Evolutionary conservation across 2,329 filamentous ascomycete species (phyloP).

Genomic region (Ceratocystis cubensis): DNA sequence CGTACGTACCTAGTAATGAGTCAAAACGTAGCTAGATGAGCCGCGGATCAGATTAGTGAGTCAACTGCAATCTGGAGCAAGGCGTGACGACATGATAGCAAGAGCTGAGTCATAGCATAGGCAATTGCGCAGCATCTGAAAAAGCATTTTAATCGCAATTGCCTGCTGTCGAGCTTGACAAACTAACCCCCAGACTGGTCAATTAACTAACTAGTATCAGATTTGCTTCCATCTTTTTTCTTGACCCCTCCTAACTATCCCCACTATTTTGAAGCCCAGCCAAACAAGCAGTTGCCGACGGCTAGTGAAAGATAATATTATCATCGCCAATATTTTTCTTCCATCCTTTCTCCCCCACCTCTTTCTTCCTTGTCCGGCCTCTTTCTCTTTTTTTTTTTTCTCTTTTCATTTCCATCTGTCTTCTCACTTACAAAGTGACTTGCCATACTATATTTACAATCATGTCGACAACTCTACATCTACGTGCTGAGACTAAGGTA

Average conservation of each 20-base stretch:
- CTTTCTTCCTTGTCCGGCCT: not conserved
- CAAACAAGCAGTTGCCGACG: too few species aligned
- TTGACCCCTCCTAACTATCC: too few species aligned
- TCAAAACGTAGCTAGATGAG: not conserved
- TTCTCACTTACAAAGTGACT: not conserved
- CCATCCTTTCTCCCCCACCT: not conserved
- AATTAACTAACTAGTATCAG: too few species aligned
- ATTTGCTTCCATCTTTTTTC: not conserved
- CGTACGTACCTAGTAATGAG: not conserved
- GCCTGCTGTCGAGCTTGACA: not conserved
- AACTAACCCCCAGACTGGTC: too few species aligned
- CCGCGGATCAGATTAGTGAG: not conserved
- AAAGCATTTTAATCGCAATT: not conserved
- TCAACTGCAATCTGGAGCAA: not conserved
- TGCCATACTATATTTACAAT: not conserved
- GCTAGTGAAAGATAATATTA: too few species aligned
- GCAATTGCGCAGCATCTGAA: not conserved
- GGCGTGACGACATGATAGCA: not conserved
- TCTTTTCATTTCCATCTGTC: not conserved
- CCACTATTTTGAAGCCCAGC: too few species aligned
- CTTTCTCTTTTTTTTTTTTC: not conserved
- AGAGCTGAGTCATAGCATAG: not conserved
- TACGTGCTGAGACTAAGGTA: constrained; percentile 41
- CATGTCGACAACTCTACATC: constrained; percentile 31
- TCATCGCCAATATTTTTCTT: too few species aligned